These are phyloP conservation scores for Dendrobium officinale DNA, from an alignment of 106 monocot genomes.

Conservation along the genomic window DNA sequence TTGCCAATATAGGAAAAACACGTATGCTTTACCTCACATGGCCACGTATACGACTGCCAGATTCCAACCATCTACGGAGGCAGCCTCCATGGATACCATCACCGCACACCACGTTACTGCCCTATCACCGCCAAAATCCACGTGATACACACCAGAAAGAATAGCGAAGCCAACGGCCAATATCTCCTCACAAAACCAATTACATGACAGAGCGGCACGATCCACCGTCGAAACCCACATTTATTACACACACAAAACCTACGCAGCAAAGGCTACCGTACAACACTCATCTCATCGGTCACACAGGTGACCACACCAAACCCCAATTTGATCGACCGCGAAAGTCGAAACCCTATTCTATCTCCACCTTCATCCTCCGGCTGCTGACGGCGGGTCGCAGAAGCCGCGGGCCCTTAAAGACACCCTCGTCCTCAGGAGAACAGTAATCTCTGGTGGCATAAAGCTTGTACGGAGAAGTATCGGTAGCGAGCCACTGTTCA, in stretches of 20 bases:
- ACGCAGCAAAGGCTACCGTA: too few species aligned
- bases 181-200: background rate
- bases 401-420: background rate
- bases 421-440: background rate
- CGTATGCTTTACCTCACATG: too few species aligned
- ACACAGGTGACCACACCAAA: background rate
- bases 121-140: background rate
- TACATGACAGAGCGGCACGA: background rate
- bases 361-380: background rate
- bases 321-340: background rate
- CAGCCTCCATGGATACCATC: background rate
- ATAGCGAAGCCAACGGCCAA: background rate
- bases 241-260: background rate
- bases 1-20: too few species aligned
- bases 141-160: background rate
- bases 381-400: background rate
- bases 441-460: constrained; percentile 43
- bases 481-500: constrained; percentile 85
- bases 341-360: background rate
- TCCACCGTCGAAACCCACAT: background rate
- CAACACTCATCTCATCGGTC: background rate
- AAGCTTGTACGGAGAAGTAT: constrained; percentile 49
- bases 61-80: background rate
- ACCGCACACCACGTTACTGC: background rate
- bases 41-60: background rate